These are phyloP conservation scores for Coriolopsis trogii DNA, from an alignment of 1,284 basidiomycete genomes.

Conservation along the genomic window DNA sequence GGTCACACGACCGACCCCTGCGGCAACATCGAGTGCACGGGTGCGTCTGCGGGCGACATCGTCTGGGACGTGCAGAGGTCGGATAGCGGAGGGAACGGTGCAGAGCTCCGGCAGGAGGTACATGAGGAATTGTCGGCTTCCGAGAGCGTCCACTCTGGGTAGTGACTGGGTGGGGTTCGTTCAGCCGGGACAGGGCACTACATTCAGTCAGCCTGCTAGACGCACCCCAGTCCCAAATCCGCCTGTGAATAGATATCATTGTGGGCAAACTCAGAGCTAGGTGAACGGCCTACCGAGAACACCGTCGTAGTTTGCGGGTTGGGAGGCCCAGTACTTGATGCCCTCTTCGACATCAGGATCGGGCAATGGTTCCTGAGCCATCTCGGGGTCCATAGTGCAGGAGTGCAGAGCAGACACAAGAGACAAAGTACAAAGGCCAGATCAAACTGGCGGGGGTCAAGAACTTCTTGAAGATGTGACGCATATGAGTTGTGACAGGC, in stretches of 20 bases:
- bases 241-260: slow-evolving; percentile 44
- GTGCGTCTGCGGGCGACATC: slow-evolving; percentile 41
- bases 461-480: no score
- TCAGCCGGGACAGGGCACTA: no score
- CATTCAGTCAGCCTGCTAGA: slow-evolving; percentile 9
- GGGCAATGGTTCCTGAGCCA: slow-evolving; percentile 23
- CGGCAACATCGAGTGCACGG: slow-evolving; percentile 87
- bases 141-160: slow-evolving; percentile 86
- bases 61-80: slow-evolving; percentile 28
- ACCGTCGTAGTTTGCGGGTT: slow-evolving; percentile 76
- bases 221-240: slow-evolving; percentile 75
- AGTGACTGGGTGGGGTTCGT: slow-evolving; percentile 58
- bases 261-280: neutral
- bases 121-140: slow-evolving; percentile 85
- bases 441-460: no score
- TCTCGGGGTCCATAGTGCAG: slow-evolving; percentile 7
- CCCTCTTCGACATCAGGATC: slow-evolving; percentile 63
- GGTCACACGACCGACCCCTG: slow-evolving; percentile 91
- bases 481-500: slow-evolving; percentile 10
- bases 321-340: slow-evolving; percentile 76
- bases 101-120: slow-evolving; percentile 79
- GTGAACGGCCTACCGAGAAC: slow-evolving; percentile 52
- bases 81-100: slow-evolving; percentile 71
- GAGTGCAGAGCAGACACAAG: no score
- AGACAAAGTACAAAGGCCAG: no score